phyloP scores from a whole-genome alignment of 768 basidiomycete genomes.

The Sporobolomyces roseus region DNA sequence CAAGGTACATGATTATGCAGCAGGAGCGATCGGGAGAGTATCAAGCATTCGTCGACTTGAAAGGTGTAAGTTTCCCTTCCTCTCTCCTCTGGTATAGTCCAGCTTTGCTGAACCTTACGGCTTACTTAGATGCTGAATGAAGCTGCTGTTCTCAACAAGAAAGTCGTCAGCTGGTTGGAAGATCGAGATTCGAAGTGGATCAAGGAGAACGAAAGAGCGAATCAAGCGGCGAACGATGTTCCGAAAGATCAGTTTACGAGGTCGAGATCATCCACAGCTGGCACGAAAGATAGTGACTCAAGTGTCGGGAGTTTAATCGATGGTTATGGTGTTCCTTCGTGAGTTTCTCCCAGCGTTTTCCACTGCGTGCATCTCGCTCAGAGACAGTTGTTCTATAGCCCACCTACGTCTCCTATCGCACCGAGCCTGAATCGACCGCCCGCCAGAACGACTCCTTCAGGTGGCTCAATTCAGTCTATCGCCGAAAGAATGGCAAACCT shows the following conservation, averaged over 20 bases:
- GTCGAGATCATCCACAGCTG: constrained; percentile 2
- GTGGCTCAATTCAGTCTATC: constrained; percentile 3
- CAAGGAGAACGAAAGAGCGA: not conserved
- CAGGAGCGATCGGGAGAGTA: not conserved
- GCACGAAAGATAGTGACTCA: constrained; percentile 1
- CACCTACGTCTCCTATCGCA: not conserved
- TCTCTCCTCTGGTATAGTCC: not conserved
- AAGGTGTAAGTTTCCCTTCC: not conserved
- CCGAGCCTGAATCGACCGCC: not conserved
- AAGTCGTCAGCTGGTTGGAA: constrained; percentile 13
- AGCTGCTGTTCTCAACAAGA: not conserved
- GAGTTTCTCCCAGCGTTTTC: not conserved
- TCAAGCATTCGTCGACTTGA: not conserved
- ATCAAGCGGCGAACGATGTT: too few relatives aligned
- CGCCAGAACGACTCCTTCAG: constrained; percentile 7
- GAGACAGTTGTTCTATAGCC: not conserved
- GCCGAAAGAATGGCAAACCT: constrained; percentile 9
- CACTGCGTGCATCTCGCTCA: not conserved
- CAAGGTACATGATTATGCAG: not conserved
- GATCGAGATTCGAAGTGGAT: not conserved
- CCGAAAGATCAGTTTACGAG: too few relatives aligned
- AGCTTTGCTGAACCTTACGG: not conserved
- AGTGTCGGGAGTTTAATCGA: constrained; percentile 5
- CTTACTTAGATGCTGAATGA: not conserved
- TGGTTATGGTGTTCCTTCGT: constrained; percentile 13